Evolutionary conservation across 2,329 filamentous ascomycete species (phyloP).

Genomic region (Ilyonectria sp.): DNA sequence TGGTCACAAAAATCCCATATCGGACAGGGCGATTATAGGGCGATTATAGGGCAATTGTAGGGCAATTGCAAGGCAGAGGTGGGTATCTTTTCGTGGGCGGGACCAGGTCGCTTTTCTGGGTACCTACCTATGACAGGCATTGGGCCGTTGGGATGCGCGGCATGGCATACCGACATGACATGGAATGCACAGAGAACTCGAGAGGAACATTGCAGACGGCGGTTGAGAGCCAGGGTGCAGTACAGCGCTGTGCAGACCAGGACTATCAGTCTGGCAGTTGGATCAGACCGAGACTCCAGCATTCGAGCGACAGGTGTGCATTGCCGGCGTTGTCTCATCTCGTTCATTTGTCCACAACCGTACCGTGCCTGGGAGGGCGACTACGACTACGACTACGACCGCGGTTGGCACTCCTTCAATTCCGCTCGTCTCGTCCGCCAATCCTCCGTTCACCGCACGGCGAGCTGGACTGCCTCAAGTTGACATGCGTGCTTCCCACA

Average conservation of each 20-base stretch:
- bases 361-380: background rate
- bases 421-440: background rate
- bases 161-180: conserved; percentile 15
- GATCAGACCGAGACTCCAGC: conserved; percentile 9
- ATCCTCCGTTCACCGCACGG: conserved; percentile 5
- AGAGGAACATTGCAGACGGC: conserved; percentile 10
- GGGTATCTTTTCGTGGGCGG: background rate
- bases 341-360: background rate
- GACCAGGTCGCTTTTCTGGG: background rate
- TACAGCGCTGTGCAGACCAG: conserved; percentile 3
- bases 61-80: background rate
- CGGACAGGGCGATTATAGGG: conserved; percentile 4
- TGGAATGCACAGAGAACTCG: conserved; percentile 13
- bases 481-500: conserved; percentile 9
- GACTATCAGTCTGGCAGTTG: conserved; percentile 5
- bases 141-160: conserved; percentile 11
- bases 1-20: conserved; percentile 13
- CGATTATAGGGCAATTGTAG: background rate
- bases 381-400: background rate
- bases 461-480: conserved; percentile 13
- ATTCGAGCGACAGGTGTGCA: conserved; percentile 5
- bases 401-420: conserved; percentile 9
- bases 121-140: conserved; percentile 10
- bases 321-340: conserved; percentile 20
- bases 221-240: background rate